Conservation (phyloP, 1,139 yeast species). For the Magnusiomyces ingens region DNA sequence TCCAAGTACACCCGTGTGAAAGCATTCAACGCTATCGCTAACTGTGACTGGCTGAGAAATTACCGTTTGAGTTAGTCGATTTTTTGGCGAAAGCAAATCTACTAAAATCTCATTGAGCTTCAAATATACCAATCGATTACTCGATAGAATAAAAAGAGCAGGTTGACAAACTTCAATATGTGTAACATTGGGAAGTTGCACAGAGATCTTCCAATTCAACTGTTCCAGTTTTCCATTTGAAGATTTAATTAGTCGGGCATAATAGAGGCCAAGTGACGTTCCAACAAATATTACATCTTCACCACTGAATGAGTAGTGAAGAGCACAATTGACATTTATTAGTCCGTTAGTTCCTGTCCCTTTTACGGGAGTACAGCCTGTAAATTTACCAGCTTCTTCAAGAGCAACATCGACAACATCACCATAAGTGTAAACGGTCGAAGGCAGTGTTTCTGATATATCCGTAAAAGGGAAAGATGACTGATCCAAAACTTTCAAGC, state of each 20-base stretch:
- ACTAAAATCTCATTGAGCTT: slow-evolving; percentile 12
- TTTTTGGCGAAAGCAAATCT: slow-evolving; percentile 6
- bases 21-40: slow-evolving; percentile 11
- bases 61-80: slow-evolving; percentile 7
- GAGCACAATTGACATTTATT: slow-evolving; percentile 9
- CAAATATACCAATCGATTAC: slow-evolving; percentile 2
- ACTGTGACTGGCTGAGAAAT: slow-evolving; percentile 10
- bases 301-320: slow-evolving; percentile 8
- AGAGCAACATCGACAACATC: slow-evolving; percentile 1
- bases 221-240: slow-evolving; percentile 2
- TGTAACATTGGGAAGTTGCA: slow-evolving; percentile 4
- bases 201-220: slow-evolving; percentile 11
- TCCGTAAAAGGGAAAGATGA: slow-evolving; percentile 8
- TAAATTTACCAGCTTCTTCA: neutral
- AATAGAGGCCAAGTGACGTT: slow-evolving; percentile 8
- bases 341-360: neutral
- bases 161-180: slow-evolving; percentile 11
- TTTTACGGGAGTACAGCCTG: neutral
- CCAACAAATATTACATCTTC: slow-evolving; percentile 11
- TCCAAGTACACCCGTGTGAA: slow-evolving; percentile 11
- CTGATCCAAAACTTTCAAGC: slow-evolving; percentile 7
- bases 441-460: no score
- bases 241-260: slow-evolving; percentile 7
- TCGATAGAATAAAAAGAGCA: neutral
- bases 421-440: neutral